Evolutionary conservation across 2,329 filamentous ascomycete species (phyloP).

Genomic region (Aspergillus sp.): DNA sequence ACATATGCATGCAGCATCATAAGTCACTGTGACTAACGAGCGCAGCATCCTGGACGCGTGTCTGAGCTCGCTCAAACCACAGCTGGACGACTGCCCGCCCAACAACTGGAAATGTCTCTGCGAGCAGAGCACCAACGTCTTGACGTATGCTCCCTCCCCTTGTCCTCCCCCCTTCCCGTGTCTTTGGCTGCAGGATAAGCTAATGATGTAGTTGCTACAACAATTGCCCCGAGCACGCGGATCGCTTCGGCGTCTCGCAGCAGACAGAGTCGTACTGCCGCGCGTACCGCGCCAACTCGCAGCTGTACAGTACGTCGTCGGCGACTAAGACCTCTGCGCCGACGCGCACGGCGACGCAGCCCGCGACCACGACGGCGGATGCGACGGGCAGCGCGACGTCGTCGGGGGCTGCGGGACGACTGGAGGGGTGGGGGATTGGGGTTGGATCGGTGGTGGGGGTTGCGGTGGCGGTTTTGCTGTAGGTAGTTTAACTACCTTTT

Average conservation of each 20-base stretch:
- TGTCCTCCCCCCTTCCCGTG: not conserved
- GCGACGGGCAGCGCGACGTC: not conserved
- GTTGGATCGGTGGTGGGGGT: not conserved
- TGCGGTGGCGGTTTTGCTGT: not conserved
- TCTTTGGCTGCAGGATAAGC: not conserved
- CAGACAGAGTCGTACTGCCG: constrained; percentile 40
- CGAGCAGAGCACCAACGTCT: constrained; percentile 52
- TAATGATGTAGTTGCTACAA: constrained; percentile 54
- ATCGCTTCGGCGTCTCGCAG: constrained; percentile 30
- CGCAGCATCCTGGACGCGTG: constrained; percentile 53
- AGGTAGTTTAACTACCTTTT: too few relatives aligned
- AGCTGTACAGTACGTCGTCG: constrained; percentile 15
- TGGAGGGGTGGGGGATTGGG: not conserved
- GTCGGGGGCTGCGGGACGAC: not conserved
- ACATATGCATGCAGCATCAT: not conserved
- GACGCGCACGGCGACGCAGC: not conserved
- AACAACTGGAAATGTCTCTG: constrained; percentile 61
- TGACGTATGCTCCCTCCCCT: constrained; percentile 39
- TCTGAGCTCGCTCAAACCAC: constrained; percentile 39
- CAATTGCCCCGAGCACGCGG: constrained; percentile 57
- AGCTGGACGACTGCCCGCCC: constrained; percentile 43
- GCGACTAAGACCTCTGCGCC: not conserved
- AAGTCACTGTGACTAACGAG: not conserved
- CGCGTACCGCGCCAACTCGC: constrained; percentile 40
- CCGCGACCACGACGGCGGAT: not conserved